Percentiles rank a stretch among this genome's conserved stretches.
Evolutionary conservation across 2,329 filamentous ascomycete species (phyloP).

Genomic region (Paecilomyces sp.): DNA sequence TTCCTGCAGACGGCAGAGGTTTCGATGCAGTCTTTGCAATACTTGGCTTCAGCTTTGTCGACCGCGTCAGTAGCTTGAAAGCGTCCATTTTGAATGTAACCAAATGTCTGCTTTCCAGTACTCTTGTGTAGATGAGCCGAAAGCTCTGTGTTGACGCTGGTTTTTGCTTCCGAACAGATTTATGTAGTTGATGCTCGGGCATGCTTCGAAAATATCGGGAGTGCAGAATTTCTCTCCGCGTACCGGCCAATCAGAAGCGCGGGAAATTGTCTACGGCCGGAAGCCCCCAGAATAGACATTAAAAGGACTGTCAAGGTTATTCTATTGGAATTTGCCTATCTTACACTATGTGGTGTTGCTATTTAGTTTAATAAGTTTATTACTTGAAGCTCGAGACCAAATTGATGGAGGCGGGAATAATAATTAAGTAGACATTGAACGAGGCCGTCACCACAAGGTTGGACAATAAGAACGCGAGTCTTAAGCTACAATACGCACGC

Average conservation of each 20-base stretch:
- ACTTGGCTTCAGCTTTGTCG: conserved; percentile 34
- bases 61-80: conserved; percentile 38
- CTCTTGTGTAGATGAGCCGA: background rate
- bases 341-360: background rate
- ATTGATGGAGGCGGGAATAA: no score
- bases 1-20: conserved; percentile 33
- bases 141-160: conserved; percentile 3
- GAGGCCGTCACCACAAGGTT: no score
- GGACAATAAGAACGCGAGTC: no score
- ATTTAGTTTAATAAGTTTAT: background rate
- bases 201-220: conserved; percentile 1
- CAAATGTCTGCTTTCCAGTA: background rate
- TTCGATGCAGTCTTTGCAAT: conserved; percentile 17
- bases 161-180: conserved; percentile 8
- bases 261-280: background rate
- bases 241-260: conserved; percentile 26
- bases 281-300: background rate
- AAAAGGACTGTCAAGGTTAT: background rate
- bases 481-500: no score
- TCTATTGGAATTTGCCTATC: background rate
- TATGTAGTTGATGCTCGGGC: background rate
- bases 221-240: conserved; percentile 21
- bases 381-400: no score
- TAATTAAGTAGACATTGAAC: no score
- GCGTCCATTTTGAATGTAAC: conserved; percentile 34